phyloP scores from a whole-genome alignment of 2,329 filamentous ascomycete species.

The Penicillium hesseltinei region DNA sequence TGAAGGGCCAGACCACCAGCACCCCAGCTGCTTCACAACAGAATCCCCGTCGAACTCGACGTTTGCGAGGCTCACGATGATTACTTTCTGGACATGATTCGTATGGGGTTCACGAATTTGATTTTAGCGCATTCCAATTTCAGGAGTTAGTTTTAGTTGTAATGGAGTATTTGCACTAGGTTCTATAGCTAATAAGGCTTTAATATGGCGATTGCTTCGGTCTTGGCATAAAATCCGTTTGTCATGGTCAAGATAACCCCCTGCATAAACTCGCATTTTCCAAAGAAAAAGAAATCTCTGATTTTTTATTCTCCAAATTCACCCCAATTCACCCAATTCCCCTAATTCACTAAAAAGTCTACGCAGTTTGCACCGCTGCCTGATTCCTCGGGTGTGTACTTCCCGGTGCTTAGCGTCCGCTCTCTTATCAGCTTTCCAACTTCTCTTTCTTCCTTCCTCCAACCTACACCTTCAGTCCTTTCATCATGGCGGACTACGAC shows the following conservation, averaged over 20 bases:
- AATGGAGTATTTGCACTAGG: background rate
- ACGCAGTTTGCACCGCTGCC: slow-evolving; percentile 2
- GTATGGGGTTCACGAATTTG: slow-evolving; percentile 10
- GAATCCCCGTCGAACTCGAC: slow-evolving; percentile 21
- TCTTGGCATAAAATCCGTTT: slow-evolving; percentile 3
- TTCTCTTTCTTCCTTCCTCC: slow-evolving; percentile 25
- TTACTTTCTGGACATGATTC: slow-evolving; percentile 15
- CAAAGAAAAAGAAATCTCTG: background rate
- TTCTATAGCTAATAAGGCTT: background rate
- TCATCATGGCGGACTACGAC: slow-evolving; percentile 59
- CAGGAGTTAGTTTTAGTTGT: background rate
- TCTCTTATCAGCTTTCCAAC: slow-evolving; percentile 18
- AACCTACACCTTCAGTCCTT: slow-evolving; percentile 20
- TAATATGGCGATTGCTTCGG: background rate
- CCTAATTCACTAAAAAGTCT: background rate
- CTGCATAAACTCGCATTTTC: background rate
- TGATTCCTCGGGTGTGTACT: slow-evolving; percentile 19
- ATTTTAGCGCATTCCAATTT: slow-evolving; percentile 8
- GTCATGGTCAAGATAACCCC: background rate
- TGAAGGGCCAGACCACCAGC: slow-evolving; percentile 17
- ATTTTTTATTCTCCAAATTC: background rate
- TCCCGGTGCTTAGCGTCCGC: slow-evolving; percentile 18
- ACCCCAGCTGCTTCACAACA: slow-evolving; percentile 15
- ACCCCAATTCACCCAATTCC: background rate
- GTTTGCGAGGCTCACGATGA: slow-evolving; percentile 14